Conservation (phyloP, 306 rosid genomes). For the Cucurbita moschata region DNA sequence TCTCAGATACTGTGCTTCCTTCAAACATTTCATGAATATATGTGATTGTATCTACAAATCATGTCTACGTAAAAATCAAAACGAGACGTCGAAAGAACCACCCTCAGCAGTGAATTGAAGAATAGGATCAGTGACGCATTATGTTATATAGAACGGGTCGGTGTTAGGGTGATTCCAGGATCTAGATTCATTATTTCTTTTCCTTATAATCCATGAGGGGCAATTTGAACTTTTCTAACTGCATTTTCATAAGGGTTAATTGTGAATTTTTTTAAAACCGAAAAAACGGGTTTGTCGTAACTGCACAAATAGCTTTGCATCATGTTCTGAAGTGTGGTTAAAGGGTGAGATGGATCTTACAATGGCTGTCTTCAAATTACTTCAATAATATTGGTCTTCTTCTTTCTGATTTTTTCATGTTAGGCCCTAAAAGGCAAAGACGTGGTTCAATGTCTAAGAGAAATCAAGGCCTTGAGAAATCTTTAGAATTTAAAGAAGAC, state of each 20-base stretch:
- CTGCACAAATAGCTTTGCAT: background rate
- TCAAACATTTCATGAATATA: background rate
- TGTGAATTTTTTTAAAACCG: background rate
- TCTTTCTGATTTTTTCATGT: background rate
- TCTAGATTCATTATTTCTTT: background rate
- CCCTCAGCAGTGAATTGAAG: background rate
- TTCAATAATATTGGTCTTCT: background rate
- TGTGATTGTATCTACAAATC: background rate
- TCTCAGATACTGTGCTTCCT: background rate
- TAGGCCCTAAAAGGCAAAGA: slow-evolving; percentile 2
- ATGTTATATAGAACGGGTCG: background rate
- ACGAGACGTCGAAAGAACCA: background rate
- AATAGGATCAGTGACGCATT: background rate
- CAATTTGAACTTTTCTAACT: background rate
- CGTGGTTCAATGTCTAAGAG: background rate
- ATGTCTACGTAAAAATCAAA: background rate
- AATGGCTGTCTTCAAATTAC: background rate
- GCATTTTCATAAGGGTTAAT: background rate
- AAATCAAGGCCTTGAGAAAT: slow-evolving; percentile 6
- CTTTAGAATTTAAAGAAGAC: background rate
- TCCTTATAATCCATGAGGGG: background rate
- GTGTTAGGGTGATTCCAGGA: background rate
- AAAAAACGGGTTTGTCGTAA: background rate
- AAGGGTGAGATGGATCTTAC: background rate
- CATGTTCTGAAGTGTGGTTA: background rate